Base-by-base conservation (phyloP, 768 basidiomycete species). In the Zangia roseola region DNA sequence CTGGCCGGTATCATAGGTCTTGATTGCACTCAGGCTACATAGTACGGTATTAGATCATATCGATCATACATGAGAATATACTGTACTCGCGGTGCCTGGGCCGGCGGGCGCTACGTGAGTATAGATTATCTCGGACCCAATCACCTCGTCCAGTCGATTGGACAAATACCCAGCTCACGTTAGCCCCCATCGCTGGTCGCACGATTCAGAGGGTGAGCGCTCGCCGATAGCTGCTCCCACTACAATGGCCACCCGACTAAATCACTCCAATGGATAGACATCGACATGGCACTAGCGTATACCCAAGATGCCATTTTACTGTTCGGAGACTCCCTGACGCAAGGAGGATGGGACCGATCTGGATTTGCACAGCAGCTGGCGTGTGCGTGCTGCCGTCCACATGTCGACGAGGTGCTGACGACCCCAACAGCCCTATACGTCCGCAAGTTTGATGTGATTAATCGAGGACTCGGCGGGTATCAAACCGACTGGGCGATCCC, bases 401-500 rank as follows among this genome's bases (percentile, higher is more conserved):
- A 20, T 2, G 21, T 41, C 25, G 25, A 24, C 20, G n/a, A 17
- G 42, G 10, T 9, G 10, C 43, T 54, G 35, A 53, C 34, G 20
- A 21, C 31, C 34, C 6, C 8, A 5, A 49, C 53, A 92, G 91
- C 86, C 63, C 76, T 74, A 1, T 95, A 95, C 65, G 78, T 78
- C 36, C 75, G 94, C 53, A 90, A 84, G 65, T 67, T 93, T 26
- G 94, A 97, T 61, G 82, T 97, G 17, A 55, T 95, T 53, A 95
- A 95, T 62, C 82, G 93, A 40, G 94, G 94, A 1, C 73, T 84
- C 24, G 76, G 80, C 25, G 92, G 92, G 3, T 97, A 94, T 69
- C 94, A 89, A 61, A 86, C 91, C 1, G 82, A 86, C 28, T 94
- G 92, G 93, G 84, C 76, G 6, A 69, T 93, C 31, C 88, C 89